Percentiles rank a stretch among this genome's conserved stretches.
These are phyloP conservation scores for Hordeum marinum DNA, from an alignment of 176 grass and related monocot genomes.

Conservation along the genomic window DNA sequence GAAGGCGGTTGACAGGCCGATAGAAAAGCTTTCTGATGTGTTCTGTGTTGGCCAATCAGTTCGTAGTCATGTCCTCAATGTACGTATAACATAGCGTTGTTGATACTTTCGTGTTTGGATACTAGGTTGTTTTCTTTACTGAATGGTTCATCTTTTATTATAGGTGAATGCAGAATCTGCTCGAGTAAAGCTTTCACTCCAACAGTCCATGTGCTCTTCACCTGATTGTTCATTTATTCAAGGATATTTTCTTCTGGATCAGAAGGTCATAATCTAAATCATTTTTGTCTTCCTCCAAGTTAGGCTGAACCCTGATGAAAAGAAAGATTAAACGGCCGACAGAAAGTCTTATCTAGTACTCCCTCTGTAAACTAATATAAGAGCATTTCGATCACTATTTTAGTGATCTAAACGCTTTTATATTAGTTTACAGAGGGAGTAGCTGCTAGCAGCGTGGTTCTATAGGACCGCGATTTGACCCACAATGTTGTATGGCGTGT, in stretches of 20 bases:
- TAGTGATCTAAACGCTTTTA: too few relatives aligned
- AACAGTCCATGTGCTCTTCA: slow-evolving; percentile 82
- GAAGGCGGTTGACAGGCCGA: slow-evolving; percentile 71
- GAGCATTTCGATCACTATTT: too few relatives aligned
- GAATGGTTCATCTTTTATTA: slow-evolving; percentile 5
- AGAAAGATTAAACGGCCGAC: not conserved
- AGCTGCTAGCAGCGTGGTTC: too few relatives aligned
- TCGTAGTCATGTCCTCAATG: slow-evolving; percentile 71
- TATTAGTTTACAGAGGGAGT: too few relatives aligned
- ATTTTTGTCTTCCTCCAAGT: slow-evolving; percentile 7
- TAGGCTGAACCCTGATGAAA: not conserved
- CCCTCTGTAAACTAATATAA: too few relatives aligned
- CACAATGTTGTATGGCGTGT: too few relatives aligned
- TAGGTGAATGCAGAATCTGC: slow-evolving; percentile 72
- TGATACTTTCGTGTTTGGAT: not conserved
- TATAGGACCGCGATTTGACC: too few relatives aligned
- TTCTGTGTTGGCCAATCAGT: slow-evolving; percentile 89
- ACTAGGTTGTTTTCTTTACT: slow-evolving; percentile 1
- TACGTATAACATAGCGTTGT: slow-evolving; percentile 34
- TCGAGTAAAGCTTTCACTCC: slow-evolving; percentile 79
- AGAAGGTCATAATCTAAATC: slow-evolving; percentile 52
- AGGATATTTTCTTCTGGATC: slow-evolving; percentile 80
- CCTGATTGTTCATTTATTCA: slow-evolving; percentile 70
- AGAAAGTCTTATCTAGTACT: not conserved
- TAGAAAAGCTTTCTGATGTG: slow-evolving; percentile 53